A percentile compares a stretch with the other conserved stretches of the same genome.
These are phyloP conservation scores for Yamadazyma spencermartinsiae DNA, from an alignment of 1,139 yeast genomes.

Conservation along the genomic window DNA sequence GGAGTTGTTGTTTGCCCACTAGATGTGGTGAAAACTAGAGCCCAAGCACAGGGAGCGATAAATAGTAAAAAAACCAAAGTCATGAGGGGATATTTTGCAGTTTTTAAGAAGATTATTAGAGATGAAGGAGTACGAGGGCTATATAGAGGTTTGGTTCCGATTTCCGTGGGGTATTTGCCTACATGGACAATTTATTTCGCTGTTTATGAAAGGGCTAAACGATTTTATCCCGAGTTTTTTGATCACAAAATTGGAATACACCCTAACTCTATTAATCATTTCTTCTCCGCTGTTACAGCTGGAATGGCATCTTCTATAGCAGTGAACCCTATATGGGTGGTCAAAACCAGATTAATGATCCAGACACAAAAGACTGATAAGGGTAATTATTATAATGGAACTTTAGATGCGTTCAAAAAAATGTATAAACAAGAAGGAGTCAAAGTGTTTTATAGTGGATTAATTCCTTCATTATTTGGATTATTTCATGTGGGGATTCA, in stretches of 20 bases:
- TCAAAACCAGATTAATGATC: slow-evolving; percentile 89
- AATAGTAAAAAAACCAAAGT: slow-evolving; percentile 20
- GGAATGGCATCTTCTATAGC: slow-evolving; percentile 85
- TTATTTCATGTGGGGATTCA: slow-evolving; percentile 93
- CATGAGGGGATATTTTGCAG: slow-evolving; percentile 60
- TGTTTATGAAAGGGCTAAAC: slow-evolving; percentile 79
- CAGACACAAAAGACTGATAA: slow-evolving; percentile 54
- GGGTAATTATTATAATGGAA: slow-evolving; percentile 62
- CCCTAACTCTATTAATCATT: slow-evolving; percentile 59
- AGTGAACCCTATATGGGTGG: slow-evolving; percentile 97
- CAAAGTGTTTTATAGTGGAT: slow-evolving; percentile 83
- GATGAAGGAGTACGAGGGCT: slow-evolving; percentile 86
- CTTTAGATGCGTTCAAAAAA: slow-evolving; percentile 76
- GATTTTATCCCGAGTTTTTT: slow-evolving; percentile 30
- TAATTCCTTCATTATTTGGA: slow-evolving; percentile 88
- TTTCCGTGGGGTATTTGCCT: slow-evolving; percentile 90
- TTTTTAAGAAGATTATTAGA: slow-evolving; percentile 59
- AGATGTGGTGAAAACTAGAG: slow-evolving; percentile 48
- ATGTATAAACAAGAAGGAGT: slow-evolving; percentile 83
- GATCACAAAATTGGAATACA: slow-evolving; percentile 29
- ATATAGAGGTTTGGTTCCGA: slow-evolving; percentile 89
- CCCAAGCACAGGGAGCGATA: slow-evolving; percentile 44
- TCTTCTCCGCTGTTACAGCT: slow-evolving; percentile 82
- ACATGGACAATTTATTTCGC: slow-evolving; percentile 97
- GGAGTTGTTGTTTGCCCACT: slow-evolving; percentile 50